Evolutionary conservation across 2,329 filamentous ascomycete species (phyloP).

Genomic region (Fusarium temperatum): DNA sequence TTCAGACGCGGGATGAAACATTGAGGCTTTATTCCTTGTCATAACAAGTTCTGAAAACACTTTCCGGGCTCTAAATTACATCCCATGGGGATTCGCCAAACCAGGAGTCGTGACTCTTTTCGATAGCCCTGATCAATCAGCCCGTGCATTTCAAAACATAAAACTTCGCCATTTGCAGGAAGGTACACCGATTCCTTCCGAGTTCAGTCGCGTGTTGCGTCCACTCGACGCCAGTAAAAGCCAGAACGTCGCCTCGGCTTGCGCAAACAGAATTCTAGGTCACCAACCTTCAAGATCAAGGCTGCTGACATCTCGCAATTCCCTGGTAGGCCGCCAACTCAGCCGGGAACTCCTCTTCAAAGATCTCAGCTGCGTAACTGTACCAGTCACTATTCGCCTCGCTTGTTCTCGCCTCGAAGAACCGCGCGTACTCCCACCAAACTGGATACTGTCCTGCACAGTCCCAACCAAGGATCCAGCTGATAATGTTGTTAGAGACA

Average conservation of each 20-base stretch:
- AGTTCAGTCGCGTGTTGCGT: too few species aligned
- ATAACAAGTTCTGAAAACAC: fast-evolving
- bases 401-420: slow-evolving; percentile 45
- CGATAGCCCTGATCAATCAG: background rate
- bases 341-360: slow-evolving; percentile 30
- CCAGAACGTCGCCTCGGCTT: background rate
- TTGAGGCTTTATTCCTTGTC: background rate
- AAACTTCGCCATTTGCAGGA: background rate
- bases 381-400: slow-evolving; percentile 45
- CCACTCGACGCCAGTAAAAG: too few species aligned
- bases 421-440: slow-evolving; percentile 50
- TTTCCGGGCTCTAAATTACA: too few species aligned
- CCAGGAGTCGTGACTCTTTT: background rate
- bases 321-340: slow-evolving; percentile 47
- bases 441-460: slow-evolving; percentile 45
- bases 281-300: slow-evolving; percentile 1
- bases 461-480: slow-evolving; percentile 45
- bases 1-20: background rate
- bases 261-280: background rate
- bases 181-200: background rate
- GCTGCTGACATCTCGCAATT: slow-evolving; percentile 42
- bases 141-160: background rate
- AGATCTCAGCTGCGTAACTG: slow-evolving; percentile 44
- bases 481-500: slow-evolving; percentile 37
- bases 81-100: background rate